phyloP scores from a whole-genome alignment of 2,329 filamentous ascomycete genomes.

The Raffaelea albimanens region DNA sequence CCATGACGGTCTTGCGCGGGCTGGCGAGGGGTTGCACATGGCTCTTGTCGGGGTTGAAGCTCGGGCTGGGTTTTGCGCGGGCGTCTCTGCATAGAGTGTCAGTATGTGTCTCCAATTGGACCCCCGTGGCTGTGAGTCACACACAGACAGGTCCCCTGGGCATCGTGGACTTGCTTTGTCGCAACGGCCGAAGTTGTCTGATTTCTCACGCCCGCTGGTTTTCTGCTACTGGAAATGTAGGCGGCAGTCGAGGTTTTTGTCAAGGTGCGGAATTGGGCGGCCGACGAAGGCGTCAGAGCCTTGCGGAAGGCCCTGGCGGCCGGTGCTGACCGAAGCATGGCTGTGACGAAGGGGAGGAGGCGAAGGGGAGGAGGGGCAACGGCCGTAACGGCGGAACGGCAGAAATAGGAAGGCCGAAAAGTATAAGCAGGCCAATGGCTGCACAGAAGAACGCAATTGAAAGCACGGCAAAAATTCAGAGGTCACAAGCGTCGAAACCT shows the following conservation, averaged over 20 bases:
- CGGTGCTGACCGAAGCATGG: constrained; percentile 2
- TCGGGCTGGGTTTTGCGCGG: constrained; percentile 53
- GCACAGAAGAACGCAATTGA: too few species aligned
- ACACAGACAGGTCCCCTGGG: constrained; percentile 1
- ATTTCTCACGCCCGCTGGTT: neutral
- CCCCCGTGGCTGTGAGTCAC: too few species aligned
- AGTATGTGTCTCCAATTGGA: constrained; percentile 14
- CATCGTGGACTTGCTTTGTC: neutral
- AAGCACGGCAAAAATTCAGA: too few species aligned
- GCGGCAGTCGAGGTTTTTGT: neutral
- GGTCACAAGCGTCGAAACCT: too few species aligned
- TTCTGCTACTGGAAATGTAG: neutral
- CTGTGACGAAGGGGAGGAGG: neutral
- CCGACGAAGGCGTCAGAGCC: neutral
- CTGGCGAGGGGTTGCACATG: constrained; percentile 64
- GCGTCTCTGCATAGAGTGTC: constrained; percentile 30
- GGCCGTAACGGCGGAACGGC: too few species aligned
- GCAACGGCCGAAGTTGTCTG: neutral
- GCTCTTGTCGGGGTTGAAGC: constrained; percentile 45
- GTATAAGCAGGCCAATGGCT: too few species aligned
- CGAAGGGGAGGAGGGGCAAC: too few species aligned
- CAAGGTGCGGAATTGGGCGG: neutral
- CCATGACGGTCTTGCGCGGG: constrained; percentile 53
- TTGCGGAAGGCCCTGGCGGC: neutral
- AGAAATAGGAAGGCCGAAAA: too few species aligned